Evolutionary conservation across 495 filamentous ascomycete species (phyloP).

Genomic region (Penicillium silybi): DNA sequence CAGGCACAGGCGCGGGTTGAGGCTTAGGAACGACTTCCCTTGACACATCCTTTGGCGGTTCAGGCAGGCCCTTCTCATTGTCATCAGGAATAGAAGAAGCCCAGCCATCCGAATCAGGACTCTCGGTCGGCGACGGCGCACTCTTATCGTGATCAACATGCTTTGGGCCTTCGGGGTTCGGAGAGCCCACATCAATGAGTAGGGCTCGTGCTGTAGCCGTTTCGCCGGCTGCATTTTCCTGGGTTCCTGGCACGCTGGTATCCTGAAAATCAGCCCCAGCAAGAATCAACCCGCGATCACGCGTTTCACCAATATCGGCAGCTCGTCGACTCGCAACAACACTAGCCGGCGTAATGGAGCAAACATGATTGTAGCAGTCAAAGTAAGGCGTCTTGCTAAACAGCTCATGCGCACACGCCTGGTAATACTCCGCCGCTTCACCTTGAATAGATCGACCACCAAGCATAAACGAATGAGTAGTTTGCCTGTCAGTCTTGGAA

Average conservation of each 20-base stretch:
- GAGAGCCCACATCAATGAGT: conserved; percentile 33
- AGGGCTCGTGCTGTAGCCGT: conserved; percentile 7
- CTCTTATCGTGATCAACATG: not conserved
- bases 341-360: conserved; percentile 31
- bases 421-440: conserved; percentile 50
- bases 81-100: conserved; percentile 6
- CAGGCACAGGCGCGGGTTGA: not conserved
- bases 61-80: conserved; percentile 10
- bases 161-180: conserved; percentile 5
- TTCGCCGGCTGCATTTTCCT: not conserved
- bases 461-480: conserved; percentile 25
- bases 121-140: conserved; percentile 3
- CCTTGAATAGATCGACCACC: conserved; percentile 31
- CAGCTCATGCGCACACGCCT: conserved; percentile 49
- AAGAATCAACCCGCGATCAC: conserved; percentile 12
- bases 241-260: not conserved
- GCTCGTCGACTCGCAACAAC: not conserved
- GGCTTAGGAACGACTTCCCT: conserved; percentile 1
- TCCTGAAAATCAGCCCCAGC: conserved; percentile 1
- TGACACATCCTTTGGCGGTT: not conserved
- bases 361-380: conserved; percentile 46
- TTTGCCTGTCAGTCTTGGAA: conserved; percentile 5
- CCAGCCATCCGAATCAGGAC: conserved; percentile 15
- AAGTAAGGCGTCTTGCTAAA: conserved; percentile 48
- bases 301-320: not conserved